phyloP scores from a whole-genome alignment of 768 basidiomycete genomes.

The Collybia sp. region DNA sequence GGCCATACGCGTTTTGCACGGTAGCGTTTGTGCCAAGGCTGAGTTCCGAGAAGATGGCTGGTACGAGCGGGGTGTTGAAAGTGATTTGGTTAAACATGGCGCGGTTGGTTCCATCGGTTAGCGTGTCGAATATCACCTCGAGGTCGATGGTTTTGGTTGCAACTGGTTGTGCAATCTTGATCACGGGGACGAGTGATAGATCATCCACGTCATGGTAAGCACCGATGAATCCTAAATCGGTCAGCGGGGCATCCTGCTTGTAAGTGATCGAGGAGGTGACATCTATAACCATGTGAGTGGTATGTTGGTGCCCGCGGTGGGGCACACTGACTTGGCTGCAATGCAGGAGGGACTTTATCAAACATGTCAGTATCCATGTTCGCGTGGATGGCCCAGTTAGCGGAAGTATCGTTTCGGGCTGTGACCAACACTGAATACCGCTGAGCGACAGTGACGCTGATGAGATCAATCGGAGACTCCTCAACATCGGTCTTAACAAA shows the following conservation, averaged over 20 bases:
- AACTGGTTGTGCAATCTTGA: conserved; percentile 40
- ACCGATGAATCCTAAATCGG: conserved; percentile 48
- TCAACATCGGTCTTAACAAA: conserved; percentile 64
- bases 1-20: conserved; percentile 70
- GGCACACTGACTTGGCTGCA: conserved; percentile 64
- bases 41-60: conserved; percentile 70
- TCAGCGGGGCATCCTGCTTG: conserved; percentile 41
- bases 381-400: conserved; percentile 87
- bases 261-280: conserved; percentile 84
- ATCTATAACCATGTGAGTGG: conserved; percentile 37
- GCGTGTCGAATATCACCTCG: conserved; percentile 76
- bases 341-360: conserved; percentile 64
- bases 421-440: conserved; percentile 91
- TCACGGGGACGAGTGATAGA: conserved; percentile 60
- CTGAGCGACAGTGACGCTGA: conserved; percentile 82
- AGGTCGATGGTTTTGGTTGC: conserved; percentile 62
- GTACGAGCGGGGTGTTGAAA: conserved; percentile 67
- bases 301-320: background rate
- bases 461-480: conserved; percentile 63
- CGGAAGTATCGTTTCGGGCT: conserved; percentile 78
- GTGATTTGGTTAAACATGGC: conserved; percentile 73
- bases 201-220: conserved; percentile 65
- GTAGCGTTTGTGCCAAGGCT: conserved; percentile 75
- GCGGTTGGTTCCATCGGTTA: conserved; percentile 80
- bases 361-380: conserved; percentile 93